These are phyloP conservation scores for Carex littledalei DNA, from an alignment of 176 grass and related monocot species.

Conservation along the genomic window DNA sequence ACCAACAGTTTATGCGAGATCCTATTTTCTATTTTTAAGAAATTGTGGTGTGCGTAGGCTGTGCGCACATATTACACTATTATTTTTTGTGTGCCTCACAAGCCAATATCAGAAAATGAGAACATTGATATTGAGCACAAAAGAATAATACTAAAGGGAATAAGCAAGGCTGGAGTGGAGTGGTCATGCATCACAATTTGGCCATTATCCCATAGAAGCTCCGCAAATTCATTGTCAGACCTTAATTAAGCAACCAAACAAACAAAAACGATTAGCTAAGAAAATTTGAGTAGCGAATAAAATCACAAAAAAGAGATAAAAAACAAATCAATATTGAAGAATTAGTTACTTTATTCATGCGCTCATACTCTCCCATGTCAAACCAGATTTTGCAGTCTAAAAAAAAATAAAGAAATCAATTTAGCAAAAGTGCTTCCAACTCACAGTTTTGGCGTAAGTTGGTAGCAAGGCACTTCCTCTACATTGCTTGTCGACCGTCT, in stretches of 20 bases:
- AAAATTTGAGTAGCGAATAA: neutral
- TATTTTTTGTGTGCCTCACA: too few relatives aligned
- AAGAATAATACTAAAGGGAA: neutral
- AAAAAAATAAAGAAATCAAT: too few relatives aligned
- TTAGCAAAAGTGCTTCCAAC: too few relatives aligned
- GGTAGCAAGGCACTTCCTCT: too few relatives aligned
- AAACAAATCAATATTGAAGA: slow-evolving; percentile 4
- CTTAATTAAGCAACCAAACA: neutral
- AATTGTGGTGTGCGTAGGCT: neutral
- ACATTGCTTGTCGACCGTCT: too few relatives aligned
- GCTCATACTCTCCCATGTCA: slow-evolving; percentile 87
- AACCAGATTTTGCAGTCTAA: slow-evolving; percentile 99
- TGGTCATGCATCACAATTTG: slow-evolving; percentile 33
- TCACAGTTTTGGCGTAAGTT: too few relatives aligned
- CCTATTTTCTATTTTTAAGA: neutral
- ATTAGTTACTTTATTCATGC: slow-evolving; percentile 83
- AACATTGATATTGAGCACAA: neutral
- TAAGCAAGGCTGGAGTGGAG: neutral
- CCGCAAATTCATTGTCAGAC: slow-evolving; percentile 28
- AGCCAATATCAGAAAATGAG: neutral
- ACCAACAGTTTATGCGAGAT: neutral
- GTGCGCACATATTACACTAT: too few relatives aligned
- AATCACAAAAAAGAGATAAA: neutral
- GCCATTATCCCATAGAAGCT: slow-evolving; percentile 45
- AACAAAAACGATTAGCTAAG: neutral